These are phyloP conservation scores for Trametes versicolor DNA, from an alignment of 1,284 basidiomycete species.

Conservation along the genomic window DNA sequence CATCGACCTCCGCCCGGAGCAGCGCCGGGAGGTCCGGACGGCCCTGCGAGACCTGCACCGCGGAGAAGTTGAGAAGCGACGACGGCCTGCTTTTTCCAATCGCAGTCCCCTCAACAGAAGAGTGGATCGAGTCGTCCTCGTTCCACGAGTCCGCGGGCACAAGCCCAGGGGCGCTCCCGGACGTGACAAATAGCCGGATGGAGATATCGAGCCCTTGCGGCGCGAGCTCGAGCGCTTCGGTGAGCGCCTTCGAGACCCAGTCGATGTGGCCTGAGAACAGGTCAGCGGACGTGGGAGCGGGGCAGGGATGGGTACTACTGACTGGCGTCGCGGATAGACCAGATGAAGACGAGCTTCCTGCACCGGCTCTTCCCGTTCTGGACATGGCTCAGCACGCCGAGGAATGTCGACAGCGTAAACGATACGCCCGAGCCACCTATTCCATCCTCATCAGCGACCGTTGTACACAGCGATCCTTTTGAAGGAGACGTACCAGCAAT, in stretches of 20 bases:
- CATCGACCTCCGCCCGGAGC: constrained; percentile 42
- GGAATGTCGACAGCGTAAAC: constrained; percentile 58
- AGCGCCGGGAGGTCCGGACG: constrained; percentile 44
- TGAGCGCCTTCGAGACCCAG: constrained; percentile 52
- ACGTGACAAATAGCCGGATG: constrained; percentile 52
- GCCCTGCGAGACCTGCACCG: constrained; percentile 42
- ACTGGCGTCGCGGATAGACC: constrained; percentile 55
- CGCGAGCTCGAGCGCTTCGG: constrained; percentile 43
- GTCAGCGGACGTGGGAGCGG: background rate
- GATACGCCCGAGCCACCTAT: constrained; percentile 61
- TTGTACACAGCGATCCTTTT: too few species aligned
- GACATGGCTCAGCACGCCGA: constrained; percentile 51
- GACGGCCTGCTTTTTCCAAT: constrained; percentile 27
- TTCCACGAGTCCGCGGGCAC: constrained; percentile 15
- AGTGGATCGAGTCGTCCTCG: constrained; percentile 36
- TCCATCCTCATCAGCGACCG: constrained; percentile 1
- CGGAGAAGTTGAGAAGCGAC: constrained; percentile 36
- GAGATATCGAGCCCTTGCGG: constrained; percentile 45
- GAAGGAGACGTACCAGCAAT: constrained; percentile 53
- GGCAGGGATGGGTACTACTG: constrained; percentile 21
- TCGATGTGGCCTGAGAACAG: constrained; percentile 47
- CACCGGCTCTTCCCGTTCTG: constrained; percentile 43
- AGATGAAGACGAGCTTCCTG: constrained; percentile 52
- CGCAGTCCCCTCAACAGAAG: constrained; percentile 25
- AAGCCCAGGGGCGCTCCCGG: constrained; percentile 8